These are phyloP conservation scores for Heliosperma pusillum DNA, from an alignment of 148 eudicot species.

Conservation along the genomic window DNA sequence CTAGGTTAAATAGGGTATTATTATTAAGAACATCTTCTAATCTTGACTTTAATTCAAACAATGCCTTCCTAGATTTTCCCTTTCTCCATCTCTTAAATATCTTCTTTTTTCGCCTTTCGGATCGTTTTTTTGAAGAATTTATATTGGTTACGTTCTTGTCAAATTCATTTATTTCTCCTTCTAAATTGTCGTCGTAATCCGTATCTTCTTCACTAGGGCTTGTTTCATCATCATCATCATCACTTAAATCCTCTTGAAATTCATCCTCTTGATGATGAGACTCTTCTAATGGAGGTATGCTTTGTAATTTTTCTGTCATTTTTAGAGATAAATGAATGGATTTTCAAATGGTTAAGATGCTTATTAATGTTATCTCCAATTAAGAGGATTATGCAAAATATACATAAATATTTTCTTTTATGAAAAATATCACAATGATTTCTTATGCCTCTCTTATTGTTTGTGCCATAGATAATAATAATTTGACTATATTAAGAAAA, in stretches of 20 bases:
- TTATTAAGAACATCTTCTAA: constrained; percentile 56
- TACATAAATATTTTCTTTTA: background rate
- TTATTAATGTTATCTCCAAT: background rate
- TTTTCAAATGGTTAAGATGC: background rate
- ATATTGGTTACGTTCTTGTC: constrained; percentile 1
- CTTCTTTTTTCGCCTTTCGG: constrained; percentile 12
- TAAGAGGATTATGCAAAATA: background rate
- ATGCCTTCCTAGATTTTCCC: constrained; percentile 11
- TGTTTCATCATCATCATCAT: constrained; percentile 20
- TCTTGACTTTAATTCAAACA: constrained; percentile 39
- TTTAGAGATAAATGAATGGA: too few species aligned
- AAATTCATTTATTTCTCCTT: constrained; percentile 7
- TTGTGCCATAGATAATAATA: background rate
- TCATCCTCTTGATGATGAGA: constrained; percentile 14
- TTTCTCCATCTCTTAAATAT: constrained; percentile 8
- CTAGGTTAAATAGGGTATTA: constrained; percentile 20
- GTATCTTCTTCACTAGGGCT: constrained; percentile 24
- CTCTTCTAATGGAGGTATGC: background rate
- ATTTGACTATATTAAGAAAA: background rate
- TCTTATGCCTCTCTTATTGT: background rate
- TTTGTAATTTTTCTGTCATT: background rate
- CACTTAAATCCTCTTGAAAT: background rate
- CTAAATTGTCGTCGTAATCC: constrained; percentile 16
- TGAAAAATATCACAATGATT: background rate
- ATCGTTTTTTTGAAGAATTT: constrained; percentile 10